phyloP scores from a whole-genome alignment of 2,329 filamentous ascomycete genomes.

The Exophiala spinifera region DNA sequence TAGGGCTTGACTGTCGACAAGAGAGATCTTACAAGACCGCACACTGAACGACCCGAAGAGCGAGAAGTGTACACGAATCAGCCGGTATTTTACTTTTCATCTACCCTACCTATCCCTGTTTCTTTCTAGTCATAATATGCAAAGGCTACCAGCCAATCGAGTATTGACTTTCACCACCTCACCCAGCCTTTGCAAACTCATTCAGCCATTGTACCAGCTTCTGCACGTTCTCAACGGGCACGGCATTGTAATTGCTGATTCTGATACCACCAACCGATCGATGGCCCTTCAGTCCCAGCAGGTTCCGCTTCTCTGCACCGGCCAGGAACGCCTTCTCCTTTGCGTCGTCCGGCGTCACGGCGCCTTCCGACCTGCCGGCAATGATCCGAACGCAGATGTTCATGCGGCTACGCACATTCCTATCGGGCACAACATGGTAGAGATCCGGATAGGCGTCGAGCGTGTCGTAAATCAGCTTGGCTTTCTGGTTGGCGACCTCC shows the following conservation, averaged over 20 bases:
- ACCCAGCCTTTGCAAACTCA: conserved; percentile 48
- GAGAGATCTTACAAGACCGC: too few species aligned
- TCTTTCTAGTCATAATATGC: not conserved
- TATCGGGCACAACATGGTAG: conserved; percentile 75
- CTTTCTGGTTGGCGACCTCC: conserved; percentile 69
- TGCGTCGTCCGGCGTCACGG: conserved; percentile 22
- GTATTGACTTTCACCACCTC: not conserved
- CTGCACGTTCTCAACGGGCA: conserved; percentile 52
- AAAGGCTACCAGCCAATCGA: too few species aligned
- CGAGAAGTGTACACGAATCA: too few species aligned
- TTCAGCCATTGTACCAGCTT: conserved; percentile 45
- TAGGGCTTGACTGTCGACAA: too few species aligned
- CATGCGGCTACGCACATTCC: conserved; percentile 76
- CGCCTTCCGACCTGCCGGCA: conserved; percentile 50
- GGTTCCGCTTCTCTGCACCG: conserved; percentile 63
- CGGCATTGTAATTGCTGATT: conserved; percentile 85
- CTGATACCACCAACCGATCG: conserved; percentile 82
- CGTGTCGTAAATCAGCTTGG: conserved; percentile 69
- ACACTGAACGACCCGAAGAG: too few species aligned
- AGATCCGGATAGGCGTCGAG: conserved; percentile 67
- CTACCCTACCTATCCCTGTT: too few species aligned
- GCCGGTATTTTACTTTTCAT: too few species aligned
- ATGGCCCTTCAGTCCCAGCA: conserved; percentile 85
- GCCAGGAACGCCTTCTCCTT: conserved; percentile 78
- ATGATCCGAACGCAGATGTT: conserved; percentile 88